phyloP scores from a whole-genome alignment of 257 asterid genomes.

The Oldenlandia corymbosa region DNA sequence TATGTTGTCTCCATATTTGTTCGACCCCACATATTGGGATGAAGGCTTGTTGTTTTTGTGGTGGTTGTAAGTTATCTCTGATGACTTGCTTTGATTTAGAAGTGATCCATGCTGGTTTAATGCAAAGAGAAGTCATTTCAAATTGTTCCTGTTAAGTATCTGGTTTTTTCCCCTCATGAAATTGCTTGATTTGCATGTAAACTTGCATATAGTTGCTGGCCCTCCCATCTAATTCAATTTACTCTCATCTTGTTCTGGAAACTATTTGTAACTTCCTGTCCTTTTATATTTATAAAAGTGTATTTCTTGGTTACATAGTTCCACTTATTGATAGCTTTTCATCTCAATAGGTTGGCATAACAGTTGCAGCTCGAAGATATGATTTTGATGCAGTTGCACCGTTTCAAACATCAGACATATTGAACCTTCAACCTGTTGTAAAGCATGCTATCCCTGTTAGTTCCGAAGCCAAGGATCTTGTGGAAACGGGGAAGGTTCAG shows the following conservation, averaged over 20 bases:
- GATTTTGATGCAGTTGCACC: constrained; percentile 65
- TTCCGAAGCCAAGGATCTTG: constrained; percentile 90
- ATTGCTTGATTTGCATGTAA: neutral
- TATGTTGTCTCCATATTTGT: too few species aligned
- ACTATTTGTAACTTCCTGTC: neutral
- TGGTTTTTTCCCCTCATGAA: too few species aligned
- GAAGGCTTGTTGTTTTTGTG: too few species aligned
- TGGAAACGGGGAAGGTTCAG: constrained; percentile 90
- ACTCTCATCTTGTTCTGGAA: neutral
- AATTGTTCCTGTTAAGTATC: too few species aligned
- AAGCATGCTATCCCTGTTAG: constrained; percentile 95
- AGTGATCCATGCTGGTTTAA: too few species aligned
- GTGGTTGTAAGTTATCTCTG: too few species aligned
- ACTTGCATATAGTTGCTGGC: neutral
- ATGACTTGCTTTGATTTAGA: too few species aligned
- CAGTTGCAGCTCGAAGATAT: constrained; percentile 75
- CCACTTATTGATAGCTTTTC: constrained; percentile 7
- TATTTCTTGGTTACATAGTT: constrained; percentile 6
- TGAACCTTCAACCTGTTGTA: constrained; percentile 84
- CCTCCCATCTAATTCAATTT: too few species aligned
- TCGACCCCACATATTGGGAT: too few species aligned
- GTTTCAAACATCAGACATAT: constrained; percentile 70
- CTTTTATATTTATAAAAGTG: neutral
- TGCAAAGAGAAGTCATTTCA: neutral
- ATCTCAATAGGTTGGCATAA: constrained; percentile 67